Conservation (phyloP, 2,329 filamentous ascomycete genomes). For the Paraphaeosphaeria sporulosa region DNA sequence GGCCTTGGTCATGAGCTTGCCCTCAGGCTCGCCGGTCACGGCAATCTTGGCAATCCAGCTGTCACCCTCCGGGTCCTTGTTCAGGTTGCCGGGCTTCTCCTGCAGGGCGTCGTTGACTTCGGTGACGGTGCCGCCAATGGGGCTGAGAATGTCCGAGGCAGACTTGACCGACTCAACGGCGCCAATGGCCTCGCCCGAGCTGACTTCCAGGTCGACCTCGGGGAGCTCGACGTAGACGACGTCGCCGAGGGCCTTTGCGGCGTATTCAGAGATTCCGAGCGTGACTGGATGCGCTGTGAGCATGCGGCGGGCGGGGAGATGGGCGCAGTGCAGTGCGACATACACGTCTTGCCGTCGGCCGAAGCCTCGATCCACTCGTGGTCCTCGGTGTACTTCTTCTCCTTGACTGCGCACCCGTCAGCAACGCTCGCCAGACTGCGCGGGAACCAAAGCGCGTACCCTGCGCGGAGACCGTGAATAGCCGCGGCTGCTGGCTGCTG, state of each 20-base stretch:
- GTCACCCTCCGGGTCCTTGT: conserved; percentile 86
- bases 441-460: conserved; percentile 29
- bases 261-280: conserved; percentile 88
- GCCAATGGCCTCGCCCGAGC: conserved; percentile 83
- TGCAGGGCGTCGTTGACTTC: conserved; percentile 78
- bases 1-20: conserved; percentile 74
- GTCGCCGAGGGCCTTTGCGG: conserved; percentile 89
- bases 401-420: conserved; percentile 57
- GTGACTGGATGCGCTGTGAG: conserved; percentile 57
- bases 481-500: conserved; percentile 32
- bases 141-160: conserved; percentile 95
- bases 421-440: conserved; percentile 11
- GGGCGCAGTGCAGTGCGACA: conserved; percentile 10
- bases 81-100: conserved; percentile 86
- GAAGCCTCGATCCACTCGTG: conserved; percentile 98
- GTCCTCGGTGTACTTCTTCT: conserved; percentile 92
- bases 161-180: conserved; percentile 98
- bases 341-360: conserved; percentile 81
- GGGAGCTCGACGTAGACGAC: conserved; percentile 98
- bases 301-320: conserved; percentile 11
- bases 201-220: conserved; percentile 70
- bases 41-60: conserved; percentile 94
- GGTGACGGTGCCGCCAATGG: conserved; percentile 78
- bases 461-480: conserved; percentile 49
- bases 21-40: conserved; percentile 70